A percentile compares a stretch with the other conserved stretches of the same genome.
phyloP scores from a whole-genome alignment of 371 early-diverging fungal genomes.

The Syncephalastrum contaminatum region DNA sequence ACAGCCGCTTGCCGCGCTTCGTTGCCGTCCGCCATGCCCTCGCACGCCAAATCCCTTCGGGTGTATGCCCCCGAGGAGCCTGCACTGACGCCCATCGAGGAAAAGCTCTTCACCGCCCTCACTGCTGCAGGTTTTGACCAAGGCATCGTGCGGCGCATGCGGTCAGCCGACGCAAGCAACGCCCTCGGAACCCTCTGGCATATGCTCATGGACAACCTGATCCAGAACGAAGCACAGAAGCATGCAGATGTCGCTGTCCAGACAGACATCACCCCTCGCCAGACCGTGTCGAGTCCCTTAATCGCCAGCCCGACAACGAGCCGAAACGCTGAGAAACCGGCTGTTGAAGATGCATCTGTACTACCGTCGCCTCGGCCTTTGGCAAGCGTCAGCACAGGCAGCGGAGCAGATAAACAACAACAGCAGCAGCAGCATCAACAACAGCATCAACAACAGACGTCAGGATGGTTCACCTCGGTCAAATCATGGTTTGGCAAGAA shows the following conservation, averaged over 20 bases:
- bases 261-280: not conserved
- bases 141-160: conserved; percentile 59
- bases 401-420: not conserved
- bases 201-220: conserved; percentile 52
- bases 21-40: conserved; percentile 9
- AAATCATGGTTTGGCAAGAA: conserved; percentile 46
- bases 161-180: conserved; percentile 61
- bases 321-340: no score
- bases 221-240: not conserved
- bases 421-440: no score
- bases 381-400: no score
- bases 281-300: no score
- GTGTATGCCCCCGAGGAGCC: conserved; percentile 21
- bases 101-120: conserved; percentile 50
- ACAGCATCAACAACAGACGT: not conserved
- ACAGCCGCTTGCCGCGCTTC: conserved; percentile 14
- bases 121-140: conserved; percentile 67
- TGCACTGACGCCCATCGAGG: conserved; percentile 51
- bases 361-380: no score
- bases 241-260: not conserved
- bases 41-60: not conserved
- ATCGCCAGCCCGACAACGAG: no score
- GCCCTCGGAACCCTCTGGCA: conserved; percentile 74
- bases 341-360: no score
- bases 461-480: conserved; percentile 46